Evolutionary conservation across 2,329 filamentous ascomycete species (phyloP), one percentile per base, ranked within the genome.

Genomic region (Sporothrix mexicana): DNA sequence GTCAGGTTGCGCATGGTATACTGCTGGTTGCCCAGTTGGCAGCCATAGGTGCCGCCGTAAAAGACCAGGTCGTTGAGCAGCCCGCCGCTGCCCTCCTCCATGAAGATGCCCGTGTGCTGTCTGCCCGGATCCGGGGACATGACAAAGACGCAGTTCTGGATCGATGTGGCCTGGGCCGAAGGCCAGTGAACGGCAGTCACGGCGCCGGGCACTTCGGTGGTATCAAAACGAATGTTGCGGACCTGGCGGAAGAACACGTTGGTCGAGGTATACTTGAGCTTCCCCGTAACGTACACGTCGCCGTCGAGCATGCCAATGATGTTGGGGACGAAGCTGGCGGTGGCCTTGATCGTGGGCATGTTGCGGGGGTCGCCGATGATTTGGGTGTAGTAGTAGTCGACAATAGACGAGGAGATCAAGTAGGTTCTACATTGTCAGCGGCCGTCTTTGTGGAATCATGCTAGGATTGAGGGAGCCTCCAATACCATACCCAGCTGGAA

Each of bases 51-150:
- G 45, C 92, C 92, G 30, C 92, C 92, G 68, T 91, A 88, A 82
- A 94, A 93, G 73, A 87, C 86, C 2, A 94, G 82, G 76, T 94
- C 92, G 41, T 87, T 88, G 79, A 93, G 84, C 76, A 92, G 88
- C 10, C 91, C 91, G 47, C 91, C 91, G 17, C 86, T 88, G 1
- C 89, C 88, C 70, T 88, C 87, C 73, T 90, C 88, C 77, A 90
- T 90, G 77, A 89, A 88, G 36, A 91, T 82, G n/a, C 88, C 88
- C 1, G 84, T 82, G 51, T 89, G 87, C 41, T 84, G 81, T 36
- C 86, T 88, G 2, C 83, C 84, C 0, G 80, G 75, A 1, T 79
- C 77, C 8, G 79, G 81, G 1, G 85, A 85, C 75, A 90, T 82
- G 71, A 83, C 82, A 78, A 91, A 88, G 1, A 86, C 82, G 25